Evolutionary conservation across 139 green algal species (phyloP).

Genomic region (Volvox reticuliferus): DNA sequence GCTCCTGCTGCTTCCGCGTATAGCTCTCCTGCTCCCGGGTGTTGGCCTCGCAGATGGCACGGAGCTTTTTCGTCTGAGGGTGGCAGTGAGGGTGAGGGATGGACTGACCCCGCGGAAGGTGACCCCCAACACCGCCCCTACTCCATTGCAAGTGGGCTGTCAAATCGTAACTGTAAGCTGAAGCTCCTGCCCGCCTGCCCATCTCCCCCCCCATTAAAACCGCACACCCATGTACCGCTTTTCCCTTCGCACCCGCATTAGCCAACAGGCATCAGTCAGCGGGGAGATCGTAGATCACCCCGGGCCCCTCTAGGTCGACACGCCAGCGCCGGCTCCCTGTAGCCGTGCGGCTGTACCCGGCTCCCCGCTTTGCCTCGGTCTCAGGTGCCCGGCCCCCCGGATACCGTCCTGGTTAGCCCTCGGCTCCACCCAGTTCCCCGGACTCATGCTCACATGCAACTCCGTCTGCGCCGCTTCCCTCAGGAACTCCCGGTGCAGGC

Average conservation of each 20-base stretch:
- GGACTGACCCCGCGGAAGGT: neutral
- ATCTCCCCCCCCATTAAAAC: no score
- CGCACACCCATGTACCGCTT: no score
- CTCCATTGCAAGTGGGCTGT: no score
- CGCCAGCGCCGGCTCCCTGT: neutral
- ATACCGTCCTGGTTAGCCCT: neutral
- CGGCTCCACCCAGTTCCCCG: neutral
- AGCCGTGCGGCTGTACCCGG: neutral
- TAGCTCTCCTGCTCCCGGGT: slow-evolving; percentile 66
- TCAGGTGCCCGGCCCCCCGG: neutral
- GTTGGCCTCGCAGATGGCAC: slow-evolving; percentile 59
- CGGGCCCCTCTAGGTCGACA: no score
- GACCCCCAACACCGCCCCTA: no score
- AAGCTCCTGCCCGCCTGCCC: no score
- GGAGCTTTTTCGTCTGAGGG: slow-evolving; percentile 50
- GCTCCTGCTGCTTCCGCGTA: slow-evolving; percentile 55
- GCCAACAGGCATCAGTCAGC: no score
- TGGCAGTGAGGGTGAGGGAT: neutral
- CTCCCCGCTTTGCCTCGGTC: neutral
- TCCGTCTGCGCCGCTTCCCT: slow-evolving; percentile 54
- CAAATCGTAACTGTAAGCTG: no score
- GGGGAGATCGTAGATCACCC: no score
- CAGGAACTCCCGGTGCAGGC: slow-evolving; percentile 39
- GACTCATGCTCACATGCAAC: neutral
- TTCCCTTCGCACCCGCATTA: no score